Base-by-base conservation (phyloP, 1,284 basidiomycete species). In the Apiotrichum brassicae region DNA sequence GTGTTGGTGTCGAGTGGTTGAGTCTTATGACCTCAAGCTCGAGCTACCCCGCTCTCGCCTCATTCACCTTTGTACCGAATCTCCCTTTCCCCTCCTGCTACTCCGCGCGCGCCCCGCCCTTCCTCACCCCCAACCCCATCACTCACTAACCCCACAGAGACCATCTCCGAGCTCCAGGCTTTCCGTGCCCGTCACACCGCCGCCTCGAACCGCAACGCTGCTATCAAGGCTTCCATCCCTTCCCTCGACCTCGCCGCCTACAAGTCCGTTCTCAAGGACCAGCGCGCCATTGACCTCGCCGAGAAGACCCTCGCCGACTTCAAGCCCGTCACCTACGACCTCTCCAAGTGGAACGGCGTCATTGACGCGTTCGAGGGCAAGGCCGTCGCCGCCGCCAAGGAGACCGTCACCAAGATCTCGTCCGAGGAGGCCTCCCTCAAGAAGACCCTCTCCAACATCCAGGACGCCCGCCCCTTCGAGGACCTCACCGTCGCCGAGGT, bases 271-370 rank as follows among this genome's bases (percentile, higher is more conserved):
- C 78, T 99, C 61, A 92, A 92, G 82, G 97, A 98, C 79, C 84
- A 87, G 74, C 83, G 84, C 46, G 82, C 97, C 59, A 84, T 97
- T 53, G 84, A 87, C 63, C 87, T 97, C 73, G 88, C 88, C 12
- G 91, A 97, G 79, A 95, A 92, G 78, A 76, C 87, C 54, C 74
- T 97, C 64, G 82, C 79, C 58, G 82, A 83, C 35, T 98, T 97
- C 81, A 95, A 95, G 79, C 90, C 95, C 26, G 85, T 91, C 53
- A 86, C 87, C n/a, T 97, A 97, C 76, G 94, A 99, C 71, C 87
- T 94, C 54, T 77, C 75, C 67, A 81, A 89, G 58, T 90, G 95
- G 75, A 73, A 97, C 74, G 95, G 92, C 77, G 91, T 91, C 45
- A 95, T 99, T 63, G 91, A 95, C 72, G 85, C 90, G 48, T 99